Base-by-base conservation (phyloP, 2,329 filamentous ascomycete species). In the Fusarium pseudocircinatum region DNA sequence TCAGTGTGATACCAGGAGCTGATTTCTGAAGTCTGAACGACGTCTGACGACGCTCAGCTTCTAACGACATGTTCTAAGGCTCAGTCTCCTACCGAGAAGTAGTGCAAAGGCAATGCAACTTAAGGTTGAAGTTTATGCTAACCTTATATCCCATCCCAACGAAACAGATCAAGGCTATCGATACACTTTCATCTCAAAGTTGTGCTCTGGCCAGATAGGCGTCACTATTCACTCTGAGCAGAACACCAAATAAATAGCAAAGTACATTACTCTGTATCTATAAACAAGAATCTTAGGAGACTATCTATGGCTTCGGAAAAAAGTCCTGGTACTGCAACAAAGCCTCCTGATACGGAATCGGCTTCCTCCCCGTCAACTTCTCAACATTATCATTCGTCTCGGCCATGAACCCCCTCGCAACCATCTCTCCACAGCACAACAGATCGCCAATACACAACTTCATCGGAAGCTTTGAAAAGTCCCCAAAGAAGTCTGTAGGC, bases 371-470 rank as follows among this genome's bases (percentile, higher is more conserved):
- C 2, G 75, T 77, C 59, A 77, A 49, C 57, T 70, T 77, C 52
- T 77, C 75, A 34, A 77, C 75, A 14, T 52, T 72, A n/a, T 77
- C 75, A 12, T 46, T 76, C 7, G 70, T 63, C 36, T 75, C 53
- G 2, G 59, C 57, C 75, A 77, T 77, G 28, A 67, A 71, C 2
- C 65, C 72, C 0, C 37, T 50, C 2, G 69, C 75, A 16, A 77
- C 72, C 75, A 77, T 77, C 54, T 77, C 75, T 20, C 75, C 75
- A 26, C 69, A 76, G 34, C 74, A 77, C 42, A 77, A 28, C 20
- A 77, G 59, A 34, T 77, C 75, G 0, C 75, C 75, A 1, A 77
- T 77, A 18, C 75, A 77, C 8, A 77, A 26, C 44, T 77, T 77
- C 75, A 77, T 77, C 1, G 75, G 75, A 4, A 77, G 10, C 26